These are phyloP conservation scores for Gliomastix tumulicola DNA, from an alignment of 2,329 filamentous ascomycete genomes.

Conservation along the genomic window DNA sequence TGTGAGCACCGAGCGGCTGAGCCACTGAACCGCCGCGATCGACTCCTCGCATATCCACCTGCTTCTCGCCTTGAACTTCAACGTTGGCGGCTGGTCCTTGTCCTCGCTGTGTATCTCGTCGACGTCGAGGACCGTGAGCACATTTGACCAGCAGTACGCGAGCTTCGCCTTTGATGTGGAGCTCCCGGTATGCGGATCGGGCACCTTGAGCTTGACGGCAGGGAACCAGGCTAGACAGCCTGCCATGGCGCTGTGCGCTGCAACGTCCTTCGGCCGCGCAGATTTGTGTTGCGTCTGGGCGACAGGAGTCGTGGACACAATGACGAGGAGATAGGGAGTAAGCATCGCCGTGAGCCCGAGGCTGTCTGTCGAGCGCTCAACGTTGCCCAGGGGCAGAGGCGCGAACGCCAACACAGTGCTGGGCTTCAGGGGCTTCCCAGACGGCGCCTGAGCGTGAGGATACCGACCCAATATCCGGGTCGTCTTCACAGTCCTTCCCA, in stretches of 20 bases:
- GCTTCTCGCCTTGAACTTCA: conserved; percentile 76
- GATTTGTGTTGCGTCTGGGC: conserved; percentile 96
- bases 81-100: conserved; percentile 68
- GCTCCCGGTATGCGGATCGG: conserved; percentile 58
- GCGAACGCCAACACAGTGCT: conserved; percentile 93
- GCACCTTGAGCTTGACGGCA: conserved; percentile 81
- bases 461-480: conserved; percentile 89
- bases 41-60: conserved; percentile 92
- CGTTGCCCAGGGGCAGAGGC: conserved; percentile 85
- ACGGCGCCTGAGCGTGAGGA: conserved; percentile 58
- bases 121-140: conserved; percentile 88
- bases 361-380: conserved; percentile 78
- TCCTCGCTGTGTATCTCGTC: conserved; percentile 63
- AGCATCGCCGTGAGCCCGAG: conserved; percentile 92
- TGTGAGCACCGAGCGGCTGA: conserved; percentile 85
- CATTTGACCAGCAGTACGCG: conserved; percentile 97
- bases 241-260: conserved; percentile 83
- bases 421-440: conserved; percentile 69
- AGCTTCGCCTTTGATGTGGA: conserved; percentile 76
- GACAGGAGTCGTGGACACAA: conserved; percentile 93
- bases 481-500: conserved; percentile 81
- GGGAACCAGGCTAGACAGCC: conserved; percentile 97
- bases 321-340: conserved; percentile 90
- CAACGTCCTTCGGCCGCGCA: conserved; percentile 82
- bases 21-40: conserved; percentile 94